Base-by-base conservation (phyloP, 257 asterid genomes). In the Ilex asprella region DNA sequence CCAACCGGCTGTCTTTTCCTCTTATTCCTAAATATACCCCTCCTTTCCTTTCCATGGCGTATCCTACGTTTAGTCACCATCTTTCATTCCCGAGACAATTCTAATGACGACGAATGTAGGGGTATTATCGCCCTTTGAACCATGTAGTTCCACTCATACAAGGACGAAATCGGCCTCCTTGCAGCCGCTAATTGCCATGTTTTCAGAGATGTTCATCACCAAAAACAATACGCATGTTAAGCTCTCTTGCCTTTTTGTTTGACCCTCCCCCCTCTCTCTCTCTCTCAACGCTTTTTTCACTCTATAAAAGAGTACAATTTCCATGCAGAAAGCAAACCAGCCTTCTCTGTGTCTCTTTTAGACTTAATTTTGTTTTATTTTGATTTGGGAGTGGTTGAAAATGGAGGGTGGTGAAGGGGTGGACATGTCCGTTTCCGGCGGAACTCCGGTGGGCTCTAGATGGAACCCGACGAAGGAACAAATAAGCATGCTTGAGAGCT, bases 401-500 rank as follows among this genome's bases (percentile, higher is more conserved):
- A 81, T 78, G 89, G 86, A 78, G 70, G 75, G 74, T 39, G 66
- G 67, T 12, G 76, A 70, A 73, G 68, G 55, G 7, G 16, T 54
- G 55, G 70, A 63, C 12, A 52, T 63, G 31, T 43, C 73, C 13
- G 30, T 51, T 6, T 27, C 67, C 29, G 82, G 73, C 0, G 85
- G 76, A 4, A 60, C 52, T 2, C 50, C 65, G 1, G 81, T 75
- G 27, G 87, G 83, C 65, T 77, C 86, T 0, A 76, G 97, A 73
- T 90, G 97, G 97, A 87, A 79, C 63, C 97, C 95, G 0, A 87
- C 97, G 0, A 91, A 91, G 60, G 97, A 91, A 69, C 96, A 91
- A 68, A 91, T 91, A 59, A 81, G 69, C 65, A 69, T 84, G 77
- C 94, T 87, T n/a, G 96, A 91, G 70, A 70, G 75, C 32, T 58